phyloP scores from a whole-genome alignment of 257 asterid genomes.

The Marsdenia floribunda region DNA sequence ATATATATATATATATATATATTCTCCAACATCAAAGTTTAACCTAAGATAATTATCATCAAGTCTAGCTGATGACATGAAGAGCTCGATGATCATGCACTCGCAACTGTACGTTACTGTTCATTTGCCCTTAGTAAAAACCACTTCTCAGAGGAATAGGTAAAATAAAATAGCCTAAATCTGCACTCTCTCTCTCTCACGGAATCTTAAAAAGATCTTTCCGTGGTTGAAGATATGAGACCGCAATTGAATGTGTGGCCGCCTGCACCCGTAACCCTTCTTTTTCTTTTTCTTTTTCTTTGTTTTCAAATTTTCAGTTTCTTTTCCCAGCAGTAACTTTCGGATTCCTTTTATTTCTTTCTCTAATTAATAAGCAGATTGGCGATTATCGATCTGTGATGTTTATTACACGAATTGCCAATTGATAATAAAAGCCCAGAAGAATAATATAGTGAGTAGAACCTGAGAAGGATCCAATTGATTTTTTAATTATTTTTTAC shows the following conservation, averaged over 20 bases:
- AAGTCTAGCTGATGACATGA: not conserved
- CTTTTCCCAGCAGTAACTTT: not conserved
- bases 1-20: not conserved
- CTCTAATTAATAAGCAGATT: not conserved
- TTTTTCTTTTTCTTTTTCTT: not conserved
- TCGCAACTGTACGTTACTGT: not conserved
- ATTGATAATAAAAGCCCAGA: too few species aligned
- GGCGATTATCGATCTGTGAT: too few species aligned
- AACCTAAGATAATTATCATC: not conserved
- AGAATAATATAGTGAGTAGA: too few species aligned
- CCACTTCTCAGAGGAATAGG: not conserved
- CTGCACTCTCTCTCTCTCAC: not conserved
- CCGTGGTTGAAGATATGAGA: not conserved
- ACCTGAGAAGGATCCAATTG: too few species aligned
- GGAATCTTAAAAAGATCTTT: constrained; percentile 5
- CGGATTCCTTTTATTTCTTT: not conserved
- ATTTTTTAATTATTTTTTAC: too few species aligned
- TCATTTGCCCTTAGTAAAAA: not conserved
- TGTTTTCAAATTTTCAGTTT: too few species aligned
- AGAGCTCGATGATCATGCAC: too few species aligned
- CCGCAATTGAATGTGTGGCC: not conserved
- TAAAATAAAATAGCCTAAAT: not conserved
- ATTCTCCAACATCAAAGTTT: not conserved
- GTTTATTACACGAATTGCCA: too few species aligned
- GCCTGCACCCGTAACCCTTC: not conserved